Base-by-base conservation (phyloP, 1,284 basidiomycete genomes). In the Cystobasidium pallidum region DNA sequence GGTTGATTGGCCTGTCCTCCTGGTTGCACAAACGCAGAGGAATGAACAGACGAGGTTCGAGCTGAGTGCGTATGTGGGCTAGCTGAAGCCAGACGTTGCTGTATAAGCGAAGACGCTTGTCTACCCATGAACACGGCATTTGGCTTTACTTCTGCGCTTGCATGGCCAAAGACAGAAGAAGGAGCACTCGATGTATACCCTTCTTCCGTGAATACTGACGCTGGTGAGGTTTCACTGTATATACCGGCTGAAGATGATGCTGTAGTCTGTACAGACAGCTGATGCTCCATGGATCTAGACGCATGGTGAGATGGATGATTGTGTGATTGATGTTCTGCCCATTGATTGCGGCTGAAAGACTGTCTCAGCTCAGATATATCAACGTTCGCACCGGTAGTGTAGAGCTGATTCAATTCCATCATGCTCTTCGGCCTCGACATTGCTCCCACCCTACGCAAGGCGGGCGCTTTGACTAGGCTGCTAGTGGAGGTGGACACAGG, bases 401-500 rank as follows among this genome's bases (percentile, higher is more conserved):
- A 65, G 4, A 72, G 62, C 59, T 71, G 68, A 49, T 43, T 49
- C n/a, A 71, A 51, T 28, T 71, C 68, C 68, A 71, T 71, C 68
- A 71, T 71, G 34, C 68, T 71, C 59, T 64, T 71, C 19, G 68
- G 68, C 36, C 68, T 34, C 2, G 67, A 70, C 67, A 70, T 70
- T 24, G 67, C 67, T 47, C 36, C 43, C 13, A 58, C 45, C 21
- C 67, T 55, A 43, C 67, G 21, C 34, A 70, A 57, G n/a, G 57
- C 47, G 17, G 52, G 39, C 21, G 17, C 36, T 61, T 43, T 47
- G 26, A 15, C 36, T 32, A 61, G 58, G 17, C 45, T 61, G 58
- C 21, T 47, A 4, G 30, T 28, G 13, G 58, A 61, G 34, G n/a
- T 47, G 1, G 58, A 61, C 39, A 43, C 39, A 6, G 65, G 65